These are phyloP conservation scores for Chlamydomonas applanata DNA, from an alignment of 139 green algal genomes.

Conservation along the genomic window DNA sequence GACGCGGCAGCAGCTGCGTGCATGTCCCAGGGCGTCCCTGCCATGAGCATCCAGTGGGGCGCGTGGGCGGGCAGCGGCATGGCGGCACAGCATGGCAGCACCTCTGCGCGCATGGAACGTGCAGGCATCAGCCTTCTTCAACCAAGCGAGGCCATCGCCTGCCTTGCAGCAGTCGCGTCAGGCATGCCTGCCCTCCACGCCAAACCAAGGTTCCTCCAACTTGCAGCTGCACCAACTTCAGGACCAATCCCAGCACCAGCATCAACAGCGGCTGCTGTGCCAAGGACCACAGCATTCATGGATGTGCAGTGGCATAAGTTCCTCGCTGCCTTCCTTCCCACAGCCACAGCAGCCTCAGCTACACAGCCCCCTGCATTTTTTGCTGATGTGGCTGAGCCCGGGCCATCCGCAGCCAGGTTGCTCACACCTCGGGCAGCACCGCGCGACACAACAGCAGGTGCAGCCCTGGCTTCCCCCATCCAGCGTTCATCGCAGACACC, in stretches of 20 bases:
- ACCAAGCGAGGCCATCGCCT: not conserved
- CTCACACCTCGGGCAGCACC: too few relatives aligned
- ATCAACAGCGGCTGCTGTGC: not conserved
- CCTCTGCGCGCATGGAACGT: slow-evolving; percentile 8
- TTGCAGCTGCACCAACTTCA: too few relatives aligned
- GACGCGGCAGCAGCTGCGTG: slow-evolving; percentile 31
- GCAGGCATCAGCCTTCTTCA: not conserved
- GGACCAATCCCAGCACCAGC: too few relatives aligned
- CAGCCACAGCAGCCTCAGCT: not conserved
- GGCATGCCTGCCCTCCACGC: too few relatives aligned
- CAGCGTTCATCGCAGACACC: too few relatives aligned
- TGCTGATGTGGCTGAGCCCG: not conserved
- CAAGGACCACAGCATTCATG: slow-evolving; percentile 25
- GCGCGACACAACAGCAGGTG: too few relatives aligned
- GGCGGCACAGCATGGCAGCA: slow-evolving; percentile 17
- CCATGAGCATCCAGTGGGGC: slow-evolving; percentile 22
- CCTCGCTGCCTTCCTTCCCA: slow-evolving; percentile 22
- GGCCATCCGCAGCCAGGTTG: too few relatives aligned
- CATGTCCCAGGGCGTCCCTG: slow-evolving; percentile 15
- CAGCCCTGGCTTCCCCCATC: too few relatives aligned
- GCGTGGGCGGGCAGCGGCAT: slow-evolving; percentile 25
- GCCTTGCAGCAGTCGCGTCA: not conserved
- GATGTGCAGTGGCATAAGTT: slow-evolving; percentile 45
- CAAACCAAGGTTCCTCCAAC: too few relatives aligned
- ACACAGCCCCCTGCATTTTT: not conserved